These are phyloP conservation scores for Leucoagaricus sp. DNA, from an alignment of 1,284 basidiomycete genomes.

Conservation along the genomic window DNA sequence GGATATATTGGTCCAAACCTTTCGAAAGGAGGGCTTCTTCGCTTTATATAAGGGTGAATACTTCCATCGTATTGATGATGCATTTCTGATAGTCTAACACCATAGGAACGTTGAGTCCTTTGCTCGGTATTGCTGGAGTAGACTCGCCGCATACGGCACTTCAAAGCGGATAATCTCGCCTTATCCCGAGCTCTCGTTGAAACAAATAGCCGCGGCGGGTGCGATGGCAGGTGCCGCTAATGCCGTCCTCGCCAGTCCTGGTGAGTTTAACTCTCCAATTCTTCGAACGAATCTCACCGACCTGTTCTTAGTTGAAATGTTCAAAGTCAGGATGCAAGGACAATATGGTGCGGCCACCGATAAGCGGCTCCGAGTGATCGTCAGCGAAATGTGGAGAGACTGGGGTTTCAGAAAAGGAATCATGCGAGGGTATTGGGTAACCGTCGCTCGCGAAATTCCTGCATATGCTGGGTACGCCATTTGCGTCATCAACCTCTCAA, in stretches of 20 bases:
- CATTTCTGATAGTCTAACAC: not conserved
- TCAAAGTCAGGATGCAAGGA: constrained; percentile 97
- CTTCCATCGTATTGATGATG: not conserved
- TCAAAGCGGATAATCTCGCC: constrained; percentile 87
- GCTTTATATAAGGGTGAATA: constrained; percentile 86
- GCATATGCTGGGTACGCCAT: constrained; percentile 89
- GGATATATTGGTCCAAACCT: constrained; percentile 82
- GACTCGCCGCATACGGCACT: constrained; percentile 87
- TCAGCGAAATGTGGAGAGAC: constrained; percentile 80
- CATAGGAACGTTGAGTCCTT: constrained; percentile 86
- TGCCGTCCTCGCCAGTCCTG: constrained; percentile 85
- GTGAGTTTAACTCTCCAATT: constrained; percentile 40
- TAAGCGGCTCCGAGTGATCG: constrained; percentile 73
- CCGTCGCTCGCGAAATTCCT: constrained; percentile 89
- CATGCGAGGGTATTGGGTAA: constrained; percentile 99
- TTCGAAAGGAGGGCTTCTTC: constrained; percentile 86
- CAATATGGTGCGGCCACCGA: constrained; percentile 81
- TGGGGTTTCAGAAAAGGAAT: constrained; percentile 87
- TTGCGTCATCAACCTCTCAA: not conserved
- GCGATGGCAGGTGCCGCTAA: constrained; percentile 91
- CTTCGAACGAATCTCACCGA: not conserved
- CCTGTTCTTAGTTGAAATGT: constrained; percentile 70
- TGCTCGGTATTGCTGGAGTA: constrained; percentile 94
- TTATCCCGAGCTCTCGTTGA: constrained; percentile 78
- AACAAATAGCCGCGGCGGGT: constrained; percentile 84